A percentile compares a stretch with the other conserved stretches of the same genome.
These are phyloP conservation scores for Geosmithia flava DNA, from an alignment of 2,329 filamentous ascomycete genomes.

Conservation along the genomic window DNA sequence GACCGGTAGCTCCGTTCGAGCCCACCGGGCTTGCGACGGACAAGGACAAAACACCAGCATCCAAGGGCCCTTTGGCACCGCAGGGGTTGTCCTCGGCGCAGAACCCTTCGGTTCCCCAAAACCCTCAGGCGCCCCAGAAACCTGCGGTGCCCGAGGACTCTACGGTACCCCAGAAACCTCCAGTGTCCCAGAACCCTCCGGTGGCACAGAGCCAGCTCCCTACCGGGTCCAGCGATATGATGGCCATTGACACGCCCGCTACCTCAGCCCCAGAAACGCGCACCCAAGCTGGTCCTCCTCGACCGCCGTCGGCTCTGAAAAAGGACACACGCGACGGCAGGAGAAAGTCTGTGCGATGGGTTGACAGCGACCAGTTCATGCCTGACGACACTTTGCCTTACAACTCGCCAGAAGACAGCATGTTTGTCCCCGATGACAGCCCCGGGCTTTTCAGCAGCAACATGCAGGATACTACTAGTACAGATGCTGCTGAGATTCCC, in stretches of 20 bases:
- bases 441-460: too few relatives aligned
- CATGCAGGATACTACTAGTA: neutral
- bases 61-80: neutral
- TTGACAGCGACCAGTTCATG: conserved; percentile 7
- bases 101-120: neutral
- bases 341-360: conserved; percentile 12
- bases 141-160: too few relatives aligned
- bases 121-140: too few relatives aligned
- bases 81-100: neutral
- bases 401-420: neutral
- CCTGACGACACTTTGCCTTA: neutral
- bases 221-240: neutral
- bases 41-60: neutral
- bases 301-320: neutral
- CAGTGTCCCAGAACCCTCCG: too few relatives aligned
- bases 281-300: neutral
- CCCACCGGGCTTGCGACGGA: too few relatives aligned
- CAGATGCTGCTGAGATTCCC: neutral
- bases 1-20: neutral
- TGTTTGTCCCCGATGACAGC: neutral
- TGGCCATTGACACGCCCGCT: neutral
- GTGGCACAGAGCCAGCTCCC: neutral
- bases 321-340: neutral
- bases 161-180: too few relatives aligned
- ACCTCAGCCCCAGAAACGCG: neutral